Base-by-base conservation (phyloP, 1,284 basidiomycete species). In the Ustilago hordei region DNA sequence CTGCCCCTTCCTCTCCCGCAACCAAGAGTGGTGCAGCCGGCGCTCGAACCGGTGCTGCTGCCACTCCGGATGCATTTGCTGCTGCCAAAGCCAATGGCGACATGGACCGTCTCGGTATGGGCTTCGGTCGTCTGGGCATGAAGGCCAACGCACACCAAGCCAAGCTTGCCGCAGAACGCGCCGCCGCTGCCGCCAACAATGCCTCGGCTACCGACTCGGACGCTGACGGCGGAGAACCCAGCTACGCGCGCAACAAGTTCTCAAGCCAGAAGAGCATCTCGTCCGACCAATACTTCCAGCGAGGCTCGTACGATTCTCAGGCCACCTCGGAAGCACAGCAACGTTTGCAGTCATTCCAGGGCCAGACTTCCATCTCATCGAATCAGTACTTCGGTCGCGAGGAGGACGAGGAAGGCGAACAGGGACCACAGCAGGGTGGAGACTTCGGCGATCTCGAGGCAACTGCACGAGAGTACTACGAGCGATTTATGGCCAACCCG, bases 211-310 rank as follows among this genome's bases (percentile, higher is more conserved):
- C 50, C 38, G 67, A 65, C 55, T 62, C 61, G 52, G 72, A 75
- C 32, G 71, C 58, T 6, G 75, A 67, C 6, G 75, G 70, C 15
- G 85, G 85, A 53, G 89, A 92, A 57, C 90, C 91, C 1, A 94
- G 90, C 13, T 91, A 91, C 32, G 96, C 97, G 2, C 91, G 95
- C 72, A 92, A 95, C 32, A 94, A 94, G 83, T 99, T 99, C 85
- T 93, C 94, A 1, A 88, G 85, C 74, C 96, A 98, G 86, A 99
- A 98, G 87, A 88, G 76, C 48, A 86, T 99, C 86, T 97, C 95
- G 5, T 96, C 94, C 2, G 97, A 99, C 86, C 95, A 96, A 93
- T 98, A 94, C 89, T 98, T 98, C 87, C 93, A 93, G 43, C 91
- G 96, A 35, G 93, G 93, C 61, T 87, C 91, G 19, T 98, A 98